phyloP scores from a whole-genome alignment of 768 basidiomycete genomes.

The Rossbeevera mucosa region DNA sequence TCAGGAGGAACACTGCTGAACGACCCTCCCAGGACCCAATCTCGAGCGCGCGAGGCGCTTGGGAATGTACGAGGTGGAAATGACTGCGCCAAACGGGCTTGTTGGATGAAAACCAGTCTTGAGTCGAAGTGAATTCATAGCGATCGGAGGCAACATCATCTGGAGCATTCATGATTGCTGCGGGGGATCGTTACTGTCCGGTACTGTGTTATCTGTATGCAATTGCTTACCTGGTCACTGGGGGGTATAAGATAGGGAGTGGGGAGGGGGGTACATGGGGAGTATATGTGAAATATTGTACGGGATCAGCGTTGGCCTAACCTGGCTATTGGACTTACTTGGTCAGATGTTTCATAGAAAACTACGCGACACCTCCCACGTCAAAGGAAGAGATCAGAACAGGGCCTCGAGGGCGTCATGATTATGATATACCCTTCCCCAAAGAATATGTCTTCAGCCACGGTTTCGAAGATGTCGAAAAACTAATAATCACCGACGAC shows the following conservation, averaged over 20 bases:
- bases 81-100: conserved; percentile 40
- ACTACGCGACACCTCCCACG: neutral
- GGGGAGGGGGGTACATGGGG: neutral
- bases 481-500: neutral
- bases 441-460: too few species aligned
- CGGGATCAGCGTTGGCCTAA: neutral
- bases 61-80: conserved; percentile 35
- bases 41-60: conserved; percentile 46
- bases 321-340: neutral
- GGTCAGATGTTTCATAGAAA: too few species aligned
- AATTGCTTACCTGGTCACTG: conserved; percentile 1
- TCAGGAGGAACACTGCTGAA: conserved; percentile 52
- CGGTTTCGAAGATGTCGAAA: neutral
- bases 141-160: conserved; percentile 2
- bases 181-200: neutral
- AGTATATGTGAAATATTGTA: conserved; percentile 18
- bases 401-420: too few species aligned
- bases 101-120: conserved; percentile 55
- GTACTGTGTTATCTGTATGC: neutral
- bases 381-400: too few species aligned
- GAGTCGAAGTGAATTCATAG: conserved; percentile 46
- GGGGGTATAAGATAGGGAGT: neutral
- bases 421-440: too few species aligned
- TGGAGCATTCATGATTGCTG: conserved; percentile 13
- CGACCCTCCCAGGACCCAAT: conserved; percentile 65